These are phyloP conservation scores for Ophidiomyces ophidiicola DNA, from an alignment of 2,329 filamentous ascomycete species.

Conservation along the genomic window DNA sequence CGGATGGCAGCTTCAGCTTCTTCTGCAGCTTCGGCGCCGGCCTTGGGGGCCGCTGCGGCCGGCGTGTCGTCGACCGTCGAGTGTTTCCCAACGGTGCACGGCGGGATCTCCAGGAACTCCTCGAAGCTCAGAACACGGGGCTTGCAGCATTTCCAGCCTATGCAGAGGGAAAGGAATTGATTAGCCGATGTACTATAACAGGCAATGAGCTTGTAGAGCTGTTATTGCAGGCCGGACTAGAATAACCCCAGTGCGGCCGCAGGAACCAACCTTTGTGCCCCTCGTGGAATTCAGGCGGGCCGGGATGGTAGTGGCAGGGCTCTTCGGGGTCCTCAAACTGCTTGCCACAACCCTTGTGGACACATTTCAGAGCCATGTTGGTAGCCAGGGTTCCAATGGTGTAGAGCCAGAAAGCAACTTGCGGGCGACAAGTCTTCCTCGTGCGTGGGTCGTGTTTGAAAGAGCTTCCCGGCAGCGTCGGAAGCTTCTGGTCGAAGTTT, in stretches of 20 bases:
- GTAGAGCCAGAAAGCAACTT: background rate
- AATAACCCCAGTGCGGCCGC: background rate
- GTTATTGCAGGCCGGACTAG: conserved; percentile 9
- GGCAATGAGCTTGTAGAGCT: background rate
- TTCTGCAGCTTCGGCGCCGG: conserved; percentile 2
- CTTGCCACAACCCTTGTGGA: conserved; percentile 94
- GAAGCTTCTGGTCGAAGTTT: too few species aligned
- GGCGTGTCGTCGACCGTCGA: conserved; percentile 70
- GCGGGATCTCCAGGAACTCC: conserved; percentile 85
- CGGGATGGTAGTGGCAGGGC: conserved; percentile 81
- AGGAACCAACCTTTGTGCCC: conserved; percentile 75
- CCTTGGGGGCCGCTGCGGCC: conserved; percentile 35
- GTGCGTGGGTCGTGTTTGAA: too few species aligned
- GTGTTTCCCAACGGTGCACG: conserved; percentile 87
- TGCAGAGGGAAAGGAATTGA: conserved; percentile 2
- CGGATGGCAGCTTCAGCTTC: conserved; percentile 15
- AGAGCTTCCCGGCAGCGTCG: too few species aligned
- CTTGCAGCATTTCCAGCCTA: conserved; percentile 99
- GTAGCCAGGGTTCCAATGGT: background rate
- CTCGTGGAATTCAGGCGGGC: conserved; percentile 90
- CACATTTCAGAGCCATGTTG: conserved; percentile 55
- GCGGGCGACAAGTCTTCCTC: too few species aligned
- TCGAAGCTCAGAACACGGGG: conserved; percentile 93
- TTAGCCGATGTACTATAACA: conserved; percentile 7
- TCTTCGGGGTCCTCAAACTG: conserved; percentile 69